A percentile compares a stretch with the other conserved stretches of the same genome.
Conservation (phyloP, 805 yeast species). For the Metschnikowia picachoensis region DNA sequence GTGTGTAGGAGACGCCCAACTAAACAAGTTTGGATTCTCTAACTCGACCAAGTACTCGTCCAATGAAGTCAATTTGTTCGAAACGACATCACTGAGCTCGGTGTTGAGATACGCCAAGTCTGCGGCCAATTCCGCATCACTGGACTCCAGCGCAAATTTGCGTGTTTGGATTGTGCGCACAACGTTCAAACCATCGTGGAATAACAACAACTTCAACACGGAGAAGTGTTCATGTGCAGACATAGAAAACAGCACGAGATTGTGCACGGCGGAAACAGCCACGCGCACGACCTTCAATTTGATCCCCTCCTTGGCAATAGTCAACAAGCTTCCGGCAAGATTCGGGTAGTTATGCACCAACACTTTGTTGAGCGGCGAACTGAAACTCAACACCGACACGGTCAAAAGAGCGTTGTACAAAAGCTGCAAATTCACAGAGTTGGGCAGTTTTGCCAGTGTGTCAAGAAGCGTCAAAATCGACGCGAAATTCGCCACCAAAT, state of each 20-base stretch:
- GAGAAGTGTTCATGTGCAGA: slow-evolving; percentile 35
- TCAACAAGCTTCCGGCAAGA: slow-evolving; percentile 48
- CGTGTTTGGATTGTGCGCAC: slow-evolving; percentile 71
- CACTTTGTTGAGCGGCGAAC: slow-evolving; percentile 44
- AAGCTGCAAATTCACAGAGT: slow-evolving; percentile 62
- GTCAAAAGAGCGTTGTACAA: slow-evolving; percentile 76
- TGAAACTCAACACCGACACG: slow-evolving; percentile 84
- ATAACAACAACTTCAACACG: slow-evolving; percentile 62
- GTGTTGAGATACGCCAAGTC: slow-evolving; percentile 62
- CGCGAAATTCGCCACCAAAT: slow-evolving; percentile 33
- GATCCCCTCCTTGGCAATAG: slow-evolving; percentile 71
- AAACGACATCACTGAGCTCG: slow-evolving; percentile 66
- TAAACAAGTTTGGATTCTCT: slow-evolving; percentile 67
- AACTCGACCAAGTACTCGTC: slow-evolving; percentile 89
- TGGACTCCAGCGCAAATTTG: slow-evolving; percentile 68
- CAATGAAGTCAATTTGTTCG: slow-evolving; percentile 73
- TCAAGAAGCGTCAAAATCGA: slow-evolving; percentile 29
- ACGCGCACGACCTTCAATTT: slow-evolving; percentile 90
- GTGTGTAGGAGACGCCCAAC: slow-evolving; percentile 86
- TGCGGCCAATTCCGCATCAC: slow-evolving; percentile 78
- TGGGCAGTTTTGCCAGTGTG: slow-evolving; percentile 31
- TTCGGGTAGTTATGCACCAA: slow-evolving; percentile 52
- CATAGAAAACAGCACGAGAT: slow-evolving; percentile 43
- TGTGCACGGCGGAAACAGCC: slow-evolving; percentile 69
- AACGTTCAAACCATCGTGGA: slow-evolving; percentile 70